These are phyloP conservation scores for Ogataea thermomethanolica DNA, from an alignment of 805 yeast genomes.

Conservation along the genomic window DNA sequence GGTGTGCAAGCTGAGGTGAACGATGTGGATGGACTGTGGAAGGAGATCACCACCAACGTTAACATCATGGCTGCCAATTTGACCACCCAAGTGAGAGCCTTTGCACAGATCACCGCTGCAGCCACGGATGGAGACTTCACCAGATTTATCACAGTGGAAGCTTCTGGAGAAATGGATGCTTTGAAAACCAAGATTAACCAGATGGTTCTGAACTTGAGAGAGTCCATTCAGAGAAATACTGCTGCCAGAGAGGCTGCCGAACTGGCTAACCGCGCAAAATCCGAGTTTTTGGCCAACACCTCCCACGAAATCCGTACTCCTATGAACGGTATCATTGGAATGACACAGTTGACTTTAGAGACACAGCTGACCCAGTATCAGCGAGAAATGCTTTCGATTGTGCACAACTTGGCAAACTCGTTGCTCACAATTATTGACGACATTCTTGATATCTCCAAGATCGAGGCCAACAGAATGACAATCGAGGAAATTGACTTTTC, in stretches of 20 bases:
- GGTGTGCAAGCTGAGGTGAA: conserved; percentile 91
- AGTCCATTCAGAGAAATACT: conserved; percentile 85
- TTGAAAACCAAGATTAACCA: conserved; percentile 64
- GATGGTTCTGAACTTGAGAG: conserved; percentile 83
- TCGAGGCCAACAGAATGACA: conserved; percentile 91
- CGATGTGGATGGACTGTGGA: conserved; percentile 91
- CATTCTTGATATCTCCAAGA: conserved; percentile 86
- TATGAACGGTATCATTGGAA: conserved; percentile 88
- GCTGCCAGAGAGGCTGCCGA: conserved; percentile 96
- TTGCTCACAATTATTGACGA: conserved; percentile 85
- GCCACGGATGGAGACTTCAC: conserved; percentile 94
- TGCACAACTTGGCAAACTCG: conserved; percentile 83
- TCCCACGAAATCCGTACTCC: conserved; percentile 89
- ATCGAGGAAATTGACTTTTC: conserved; percentile 87
- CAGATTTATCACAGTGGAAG: conserved; percentile 85
- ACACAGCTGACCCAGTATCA: conserved; percentile 89
- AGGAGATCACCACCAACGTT: conserved; percentile 85
- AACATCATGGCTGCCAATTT: conserved; percentile 93
- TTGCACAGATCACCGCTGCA: conserved; percentile 90
- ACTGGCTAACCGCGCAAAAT: conserved; percentile 81
- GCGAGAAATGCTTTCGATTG: conserved; percentile 87
- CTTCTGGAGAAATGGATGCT: conserved; percentile 85
- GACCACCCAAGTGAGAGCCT: conserved; percentile 89
- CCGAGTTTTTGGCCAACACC: conserved; percentile 86
- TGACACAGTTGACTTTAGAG: conserved; percentile 86